Base-by-base conservation (phyloP, 1,284 basidiomycete species). In the Ustilago loliicola region DNA sequence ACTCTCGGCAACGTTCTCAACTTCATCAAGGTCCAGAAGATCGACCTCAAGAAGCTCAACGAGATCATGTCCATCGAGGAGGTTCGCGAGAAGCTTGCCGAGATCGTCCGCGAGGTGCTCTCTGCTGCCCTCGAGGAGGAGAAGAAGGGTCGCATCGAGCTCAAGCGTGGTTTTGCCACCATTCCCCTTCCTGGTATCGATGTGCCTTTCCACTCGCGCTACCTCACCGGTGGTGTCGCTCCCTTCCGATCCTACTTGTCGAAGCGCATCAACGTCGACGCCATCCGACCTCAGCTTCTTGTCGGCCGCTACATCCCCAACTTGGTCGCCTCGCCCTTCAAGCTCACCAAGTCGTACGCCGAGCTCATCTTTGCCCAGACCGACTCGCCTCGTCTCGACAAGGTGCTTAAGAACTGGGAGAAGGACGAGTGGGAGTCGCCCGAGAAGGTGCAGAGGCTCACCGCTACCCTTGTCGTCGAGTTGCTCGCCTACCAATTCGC, bases 141-240 rank as follows among this genome's bases (percentile, higher is more conserved):
- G 81, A 92, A 95, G 87, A 91, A 91, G 82, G 95, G 94, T n/a
- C 91, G 93, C 80, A 94, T 99, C 88, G 93, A 93, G 80, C 91
- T 99, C 62, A 96, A 99, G 86, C 93, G 96, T 82, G 96, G 96
- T 11, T 98, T 96, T 83, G 96, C 83, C 54, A 86, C 82, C 58
- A 84, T 84, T 51, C 82, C 82, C 21, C 72, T 84, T 13, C 94
- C 96, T 38, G 96, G 96, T 82, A 98, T 99, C 83, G 96, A 99
- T 83, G 96, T 99, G 13, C 96, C 97, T 13, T 99, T 99, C 93
- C 96, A 99, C 88, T 96, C 96, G 10, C 93, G 94, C 80, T 98
- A 98, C 88, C 91, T 99, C 52, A 77, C 53, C 96, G 96, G 97
- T 34, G 97, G 96, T 87, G 97, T 99, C 57, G 91, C 98, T 91